A percentile compares a stretch with the other conserved stretches of the same genome.
phyloP scores from a whole-genome alignment of 2,329 filamentous ascomycete species.

The Fusarium napiforme region DNA sequence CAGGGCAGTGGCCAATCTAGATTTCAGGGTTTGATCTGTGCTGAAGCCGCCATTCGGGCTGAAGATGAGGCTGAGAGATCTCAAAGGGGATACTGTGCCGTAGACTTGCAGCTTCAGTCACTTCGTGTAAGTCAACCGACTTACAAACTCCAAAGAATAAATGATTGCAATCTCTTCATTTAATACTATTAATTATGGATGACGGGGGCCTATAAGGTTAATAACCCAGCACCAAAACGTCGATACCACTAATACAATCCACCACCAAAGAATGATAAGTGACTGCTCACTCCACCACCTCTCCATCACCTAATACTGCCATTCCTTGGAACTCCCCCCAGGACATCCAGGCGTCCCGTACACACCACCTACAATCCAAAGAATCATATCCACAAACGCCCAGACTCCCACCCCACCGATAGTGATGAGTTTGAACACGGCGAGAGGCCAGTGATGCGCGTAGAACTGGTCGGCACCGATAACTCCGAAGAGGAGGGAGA shows the following conservation, averaged over 20 bases:
- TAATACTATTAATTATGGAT: no score
- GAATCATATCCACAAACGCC: slow-evolving; percentile 31
- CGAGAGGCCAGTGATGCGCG: slow-evolving; percentile 31
- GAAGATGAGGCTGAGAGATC: neutral
- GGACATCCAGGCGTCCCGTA: slow-evolving; percentile 39
- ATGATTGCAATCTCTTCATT: neutral
- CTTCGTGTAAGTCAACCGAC: neutral
- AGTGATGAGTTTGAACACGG: slow-evolving; percentile 35
- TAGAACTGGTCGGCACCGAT: slow-evolving; percentile 37
- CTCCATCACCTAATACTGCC: slow-evolving; percentile 6
- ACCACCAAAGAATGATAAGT: neutral
- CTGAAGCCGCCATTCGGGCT: neutral
- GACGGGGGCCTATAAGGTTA: no score
- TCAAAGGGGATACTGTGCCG: neutral
- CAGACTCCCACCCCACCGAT: slow-evolving; percentile 31
- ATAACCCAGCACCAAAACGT: no score
- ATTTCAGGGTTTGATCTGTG: neutral
- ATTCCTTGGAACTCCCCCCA: slow-evolving; percentile 23
- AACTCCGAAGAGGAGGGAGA: slow-evolving; percentile 16
- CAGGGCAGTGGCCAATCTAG: neutral
- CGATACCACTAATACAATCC: neutral
- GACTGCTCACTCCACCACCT: neutral
- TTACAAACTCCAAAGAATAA: neutral
- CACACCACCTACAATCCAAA: slow-evolving; percentile 40
- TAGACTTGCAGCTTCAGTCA: neutral